Conservation (phyloP, 495 filamentous ascomycete genomes). For the Aspergillus coremiiformis region DNA sequence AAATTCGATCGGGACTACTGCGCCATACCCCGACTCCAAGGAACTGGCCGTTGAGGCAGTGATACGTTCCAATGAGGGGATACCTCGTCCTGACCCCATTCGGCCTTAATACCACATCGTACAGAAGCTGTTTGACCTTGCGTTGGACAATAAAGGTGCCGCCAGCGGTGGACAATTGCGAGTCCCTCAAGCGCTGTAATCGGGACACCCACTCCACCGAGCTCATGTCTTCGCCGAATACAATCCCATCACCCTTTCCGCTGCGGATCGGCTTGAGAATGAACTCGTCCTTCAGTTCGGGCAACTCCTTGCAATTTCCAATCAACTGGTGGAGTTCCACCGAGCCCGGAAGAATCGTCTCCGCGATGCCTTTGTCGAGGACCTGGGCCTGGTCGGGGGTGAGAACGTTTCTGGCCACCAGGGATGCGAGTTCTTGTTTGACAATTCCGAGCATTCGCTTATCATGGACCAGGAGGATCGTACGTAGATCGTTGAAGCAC, state of each 20-base stretch:
- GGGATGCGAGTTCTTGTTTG: constrained; percentile 22
- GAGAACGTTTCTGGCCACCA: constrained; percentile 19
- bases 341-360: constrained; percentile 11
- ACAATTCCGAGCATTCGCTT: constrained; percentile 36
- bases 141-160: constrained; percentile 25
- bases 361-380: constrained; percentile 12
- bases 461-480: constrained; percentile 32
- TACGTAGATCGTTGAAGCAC: constrained; percentile 33
- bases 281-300: constrained; percentile 20
- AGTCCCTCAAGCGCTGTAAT: constrained; percentile 10
- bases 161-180: background rate
- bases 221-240: constrained; percentile 33
- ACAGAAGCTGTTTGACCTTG: constrained; percentile 17
- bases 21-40: constrained; percentile 25
- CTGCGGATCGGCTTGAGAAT: constrained; percentile 33
- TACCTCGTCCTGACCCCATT: background rate
- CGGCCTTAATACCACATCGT: constrained; percentile 17
- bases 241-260: constrained; percentile 36
- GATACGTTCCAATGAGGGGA: constrained; percentile 24
- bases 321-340: constrained; percentile 11
- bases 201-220: constrained; percentile 19
- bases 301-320: background rate
- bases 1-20: constrained; percentile 12
- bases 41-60: constrained; percentile 18
- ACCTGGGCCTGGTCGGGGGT: background rate